These are phyloP conservation scores for Candida cerambycidarum DNA, from an alignment of 805 yeast species.

Conservation along the genomic window DNA sequence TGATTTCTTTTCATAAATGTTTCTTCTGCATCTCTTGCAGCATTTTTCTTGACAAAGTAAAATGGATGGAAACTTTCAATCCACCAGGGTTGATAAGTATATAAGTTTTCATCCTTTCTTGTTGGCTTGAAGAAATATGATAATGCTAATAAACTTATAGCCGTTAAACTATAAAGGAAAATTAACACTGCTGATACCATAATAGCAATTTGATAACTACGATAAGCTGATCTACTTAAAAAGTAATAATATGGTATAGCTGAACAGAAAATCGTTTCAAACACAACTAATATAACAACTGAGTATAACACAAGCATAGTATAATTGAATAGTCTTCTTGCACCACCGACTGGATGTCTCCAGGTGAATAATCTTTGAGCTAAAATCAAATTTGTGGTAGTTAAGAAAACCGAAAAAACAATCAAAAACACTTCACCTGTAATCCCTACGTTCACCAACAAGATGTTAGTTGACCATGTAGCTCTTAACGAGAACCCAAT, in stretches of 20 bases:
- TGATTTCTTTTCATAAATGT: constrained; percentile 50
- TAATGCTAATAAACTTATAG: constrained; percentile 47
- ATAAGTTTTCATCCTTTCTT: constrained; percentile 44
- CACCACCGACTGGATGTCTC: constrained; percentile 73
- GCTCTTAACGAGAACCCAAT: constrained; percentile 61
- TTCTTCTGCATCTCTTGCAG: constrained; percentile 49
- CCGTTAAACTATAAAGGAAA: constrained; percentile 49
- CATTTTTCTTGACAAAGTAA: constrained; percentile 59
- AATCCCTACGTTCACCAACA: constrained; percentile 48
- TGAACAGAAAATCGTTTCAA: constrained; percentile 65
- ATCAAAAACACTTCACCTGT: constrained; percentile 56
- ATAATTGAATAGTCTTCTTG: constrained; percentile 47
- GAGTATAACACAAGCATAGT: constrained; percentile 50
- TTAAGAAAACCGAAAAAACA: constrained; percentile 55
- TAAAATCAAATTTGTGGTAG: constrained; percentile 57
- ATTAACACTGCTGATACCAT: constrained; percentile 31
- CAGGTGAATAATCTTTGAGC: constrained; percentile 75
- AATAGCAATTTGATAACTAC: constrained; percentile 25
- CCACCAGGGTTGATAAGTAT: constrained; percentile 79
- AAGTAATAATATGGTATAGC: constrained; percentile 61
- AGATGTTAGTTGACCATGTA: constrained; percentile 54
- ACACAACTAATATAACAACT: constrained; percentile 54
- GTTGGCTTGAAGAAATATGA: constrained; percentile 63
- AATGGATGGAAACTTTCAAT: constrained; percentile 59
- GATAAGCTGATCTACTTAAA: constrained; percentile 33